A percentile compares a stretch with the other conserved stretches of the same genome.
Conservation (phyloP, 129 eudicot species). For the Rutidosis leptorrhynchoides region DNA sequence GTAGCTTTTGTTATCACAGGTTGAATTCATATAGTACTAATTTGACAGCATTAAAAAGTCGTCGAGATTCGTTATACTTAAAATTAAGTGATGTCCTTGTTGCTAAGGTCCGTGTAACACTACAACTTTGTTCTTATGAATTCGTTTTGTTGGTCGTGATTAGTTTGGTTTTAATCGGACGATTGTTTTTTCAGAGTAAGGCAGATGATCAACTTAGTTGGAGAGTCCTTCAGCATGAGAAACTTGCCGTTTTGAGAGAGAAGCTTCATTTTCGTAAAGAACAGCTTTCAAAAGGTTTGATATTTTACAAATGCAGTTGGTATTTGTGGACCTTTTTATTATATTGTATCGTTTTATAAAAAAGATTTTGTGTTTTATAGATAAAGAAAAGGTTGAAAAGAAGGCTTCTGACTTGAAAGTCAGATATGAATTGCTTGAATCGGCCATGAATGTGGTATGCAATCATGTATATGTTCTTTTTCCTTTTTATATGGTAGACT, state of each 20-base stretch:
- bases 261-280: neutral
- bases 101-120: conserved; percentile 53
- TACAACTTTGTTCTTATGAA: neutral
- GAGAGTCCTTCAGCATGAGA: conserved; percentile 81
- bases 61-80: conserved; percentile 58
- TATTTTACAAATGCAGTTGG: neutral
- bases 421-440: conserved; percentile 70
- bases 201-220: conserved; percentile 95
- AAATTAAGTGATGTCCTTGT: conserved; percentile 60
- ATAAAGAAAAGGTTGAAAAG: conserved; percentile 60
- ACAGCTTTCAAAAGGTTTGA: neutral
- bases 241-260: conserved; percentile 40
- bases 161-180: neutral
- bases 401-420: conserved; percentile 61
- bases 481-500: conserved; percentile 12
- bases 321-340: neutral
- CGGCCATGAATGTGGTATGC: conserved; percentile 67
- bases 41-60: conserved; percentile 58
- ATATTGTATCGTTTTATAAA: too few species aligned
- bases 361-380: conserved; percentile 16
- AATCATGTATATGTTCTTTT: neutral
- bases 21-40: conserved; percentile 62
- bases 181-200: conserved; percentile 53
- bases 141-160: neutral
- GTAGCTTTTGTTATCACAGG: conserved; percentile 35